Evolutionary conservation across 345 rosid species (phyloP).

Genomic region (Acer campestre): DNA sequence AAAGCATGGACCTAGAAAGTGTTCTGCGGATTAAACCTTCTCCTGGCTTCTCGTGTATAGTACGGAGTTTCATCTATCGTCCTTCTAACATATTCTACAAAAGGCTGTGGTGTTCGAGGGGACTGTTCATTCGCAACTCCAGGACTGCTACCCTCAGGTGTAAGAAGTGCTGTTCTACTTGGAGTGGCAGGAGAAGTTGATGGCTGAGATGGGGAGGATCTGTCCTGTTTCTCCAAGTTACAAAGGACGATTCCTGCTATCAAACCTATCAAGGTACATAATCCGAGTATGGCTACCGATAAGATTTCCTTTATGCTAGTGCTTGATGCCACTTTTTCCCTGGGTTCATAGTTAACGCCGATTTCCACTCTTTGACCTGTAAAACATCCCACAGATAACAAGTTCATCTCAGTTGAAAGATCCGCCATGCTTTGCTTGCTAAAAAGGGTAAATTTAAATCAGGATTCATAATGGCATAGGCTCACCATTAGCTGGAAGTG

Average conservation of each 20-base stretch:
- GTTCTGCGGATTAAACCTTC: conserved; percentile 80
- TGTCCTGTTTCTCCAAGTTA: conserved; percentile 20
- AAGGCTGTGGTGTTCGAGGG: conserved; percentile 88
- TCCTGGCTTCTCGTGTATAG: conserved; percentile 70
- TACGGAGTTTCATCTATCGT: conserved; percentile 90
- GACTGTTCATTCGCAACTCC: conserved; percentile 49
- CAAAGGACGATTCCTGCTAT: conserved; percentile 23
- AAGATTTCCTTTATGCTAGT: conserved; percentile 9
- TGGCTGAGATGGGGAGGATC: conserved; percentile 23
- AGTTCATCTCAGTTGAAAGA: not conserved
- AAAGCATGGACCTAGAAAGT: conserved; percentile 47
- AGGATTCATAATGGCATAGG: conserved; percentile 11
- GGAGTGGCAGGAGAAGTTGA: conserved; percentile 34
- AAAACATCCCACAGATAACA: conserved; percentile 8
- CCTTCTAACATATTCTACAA: conserved; percentile 76
- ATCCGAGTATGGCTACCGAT: conserved; percentile 30
- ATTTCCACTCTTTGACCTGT: conserved; percentile 78
- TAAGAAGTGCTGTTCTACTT: conserved; percentile 38
- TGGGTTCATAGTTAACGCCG: conserved; percentile 51
- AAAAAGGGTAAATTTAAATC: not conserved
- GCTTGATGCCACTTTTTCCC: conserved; percentile 22
- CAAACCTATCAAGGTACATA: conserved; percentile 17
- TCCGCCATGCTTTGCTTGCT: not conserved
- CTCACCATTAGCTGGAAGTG: conserved; percentile 82
- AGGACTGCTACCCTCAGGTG: conserved; percentile 60